These are phyloP conservation scores for Paramecium sonneborni DNA, from an alignment of 73 alveolate species.

Conservation along the genomic window DNA sequence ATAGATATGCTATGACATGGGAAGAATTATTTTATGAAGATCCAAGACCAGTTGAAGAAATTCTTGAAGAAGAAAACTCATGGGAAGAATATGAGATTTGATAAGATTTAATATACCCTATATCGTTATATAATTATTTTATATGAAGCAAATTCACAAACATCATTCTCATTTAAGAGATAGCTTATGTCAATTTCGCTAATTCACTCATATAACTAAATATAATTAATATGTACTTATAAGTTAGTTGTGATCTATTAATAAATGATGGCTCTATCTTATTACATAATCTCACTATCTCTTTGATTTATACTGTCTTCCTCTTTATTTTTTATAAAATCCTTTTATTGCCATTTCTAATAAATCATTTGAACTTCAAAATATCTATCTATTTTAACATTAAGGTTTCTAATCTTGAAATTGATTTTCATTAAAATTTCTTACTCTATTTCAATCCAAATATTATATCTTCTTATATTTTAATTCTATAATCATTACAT, in stretches of 20 bases:
- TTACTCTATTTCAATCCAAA: background rate
- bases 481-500: background rate
- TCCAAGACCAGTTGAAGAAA: conserved; percentile 50
- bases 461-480: background rate
- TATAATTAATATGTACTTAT: background rate
- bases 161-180: conserved; percentile 7
- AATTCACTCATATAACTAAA: conserved; percentile 31
- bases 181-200: conserved; percentile 4
- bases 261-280: background rate
- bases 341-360: background rate
- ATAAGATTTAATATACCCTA: background rate
- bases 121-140: background rate
- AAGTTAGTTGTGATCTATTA: background rate
- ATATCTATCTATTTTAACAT: background rate
- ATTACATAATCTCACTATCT: background rate
- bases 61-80: conserved; percentile 60
- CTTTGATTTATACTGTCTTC: conserved; percentile 4
- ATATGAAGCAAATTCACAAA: background rate
- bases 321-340: background rate
- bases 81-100: conserved; percentile 57
- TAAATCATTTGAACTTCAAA: background rate
- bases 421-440: background rate
- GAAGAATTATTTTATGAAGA: conserved; percentile 62
- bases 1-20: conserved; percentile 61
- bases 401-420: background rate